Base-by-base conservation (phyloP, 2,329 filamentous ascomycete genomes). In the Trichoderma sp. region DNA sequence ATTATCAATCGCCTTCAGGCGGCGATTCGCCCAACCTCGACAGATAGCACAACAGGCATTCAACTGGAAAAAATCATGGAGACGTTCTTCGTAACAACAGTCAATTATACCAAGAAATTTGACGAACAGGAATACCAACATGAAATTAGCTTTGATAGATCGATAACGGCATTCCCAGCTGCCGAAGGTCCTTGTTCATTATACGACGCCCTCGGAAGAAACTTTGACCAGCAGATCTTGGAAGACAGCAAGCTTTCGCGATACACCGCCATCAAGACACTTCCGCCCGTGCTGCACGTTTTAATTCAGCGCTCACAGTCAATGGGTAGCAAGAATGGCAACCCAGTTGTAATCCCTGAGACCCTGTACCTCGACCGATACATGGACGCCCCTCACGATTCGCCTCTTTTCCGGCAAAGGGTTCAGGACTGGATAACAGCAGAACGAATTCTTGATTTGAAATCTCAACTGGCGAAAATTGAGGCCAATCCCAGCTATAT, bases 1-100 rank as follows among this genome's bases (percentile, higher is more conserved):
- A 94, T 98, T 31, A 91, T 98, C 75, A 95, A 96, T 81, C 93
- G 97, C 68, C 87, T 98, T n/a, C 94, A 97, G 80, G 95, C 94
- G 71, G 95, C 96, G 3, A 95, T 98, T 81, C 92, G 89, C 75
- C 90, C 94, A 6, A 89, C 89, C n/a, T 89, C 89, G 4, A 91
- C 94, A 76, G 83, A 86, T 75, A 85, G 88, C 7, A 89, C 83
- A 35, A 86, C 92, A 62, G 93, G 93, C 3, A 93, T 97, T 78
- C 96, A 98, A 83, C 85, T 92, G 24, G 97, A 98, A 82, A 88
- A 91, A 75, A 91, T 98, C 77, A 95, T 95, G 83, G 87, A 94
- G 82, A 89, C 89, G 0, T 91, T 93, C 80, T 91, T 91, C 80
- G 90, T 92, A 78, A 89, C 89, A 18, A 90, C 89, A 59, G 87